These are phyloP conservation scores for Candolleomyces eurysporus DNA, from an alignment of 768 basidiomycete genomes.

Conservation along the genomic window DNA sequence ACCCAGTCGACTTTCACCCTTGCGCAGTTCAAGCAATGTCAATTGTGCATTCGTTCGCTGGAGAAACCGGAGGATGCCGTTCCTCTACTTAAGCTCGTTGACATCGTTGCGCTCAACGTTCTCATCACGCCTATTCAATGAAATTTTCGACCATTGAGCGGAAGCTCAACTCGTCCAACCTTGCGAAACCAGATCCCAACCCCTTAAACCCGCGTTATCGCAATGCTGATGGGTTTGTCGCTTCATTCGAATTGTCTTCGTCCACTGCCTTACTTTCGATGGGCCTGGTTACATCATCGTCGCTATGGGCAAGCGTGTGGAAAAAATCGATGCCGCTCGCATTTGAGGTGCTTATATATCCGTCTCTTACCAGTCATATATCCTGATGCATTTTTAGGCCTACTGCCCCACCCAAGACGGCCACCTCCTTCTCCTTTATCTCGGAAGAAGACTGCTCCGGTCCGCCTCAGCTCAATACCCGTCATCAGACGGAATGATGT, in stretches of 20 bases:
- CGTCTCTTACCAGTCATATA: constrained; percentile 1
- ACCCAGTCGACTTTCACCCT: constrained; percentile 50
- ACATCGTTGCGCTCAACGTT: constrained; percentile 75
- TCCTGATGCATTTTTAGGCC: constrained; percentile 27
- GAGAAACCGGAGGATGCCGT: constrained; percentile 83
- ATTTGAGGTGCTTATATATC: constrained; percentile 60
- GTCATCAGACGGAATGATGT: constrained; percentile 80
- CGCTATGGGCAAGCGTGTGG: constrained; percentile 76
- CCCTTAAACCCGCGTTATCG: constrained; percentile 72
- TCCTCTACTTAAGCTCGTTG: constrained; percentile 87
- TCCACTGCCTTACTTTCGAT: constrained; percentile 89
- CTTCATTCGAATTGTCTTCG: constrained; percentile 83
- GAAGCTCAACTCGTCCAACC: constrained; percentile 80
- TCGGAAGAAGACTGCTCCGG: constrained; percentile 46
- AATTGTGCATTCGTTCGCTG: constrained; percentile 72
- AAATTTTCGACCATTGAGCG: constrained; percentile 90
- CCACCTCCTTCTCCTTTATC: constrained; percentile 43
- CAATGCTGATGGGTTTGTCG: constrained; percentile 75
- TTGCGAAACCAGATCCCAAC: constrained; percentile 70
- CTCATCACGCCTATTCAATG: constrained; percentile 91
- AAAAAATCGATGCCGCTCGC: constrained; percentile 76
- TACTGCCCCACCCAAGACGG: constrained; percentile 43
- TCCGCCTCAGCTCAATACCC: constrained; percentile 78
- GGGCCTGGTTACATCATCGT: constrained; percentile 84
- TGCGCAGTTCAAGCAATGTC: constrained; percentile 77